A percentile compares a stretch with the other conserved stretches of the same genome.
Evolutionary conservation across 2,329 filamentous ascomycete species (phyloP).

Genomic region (Venturia nashicola): DNA sequence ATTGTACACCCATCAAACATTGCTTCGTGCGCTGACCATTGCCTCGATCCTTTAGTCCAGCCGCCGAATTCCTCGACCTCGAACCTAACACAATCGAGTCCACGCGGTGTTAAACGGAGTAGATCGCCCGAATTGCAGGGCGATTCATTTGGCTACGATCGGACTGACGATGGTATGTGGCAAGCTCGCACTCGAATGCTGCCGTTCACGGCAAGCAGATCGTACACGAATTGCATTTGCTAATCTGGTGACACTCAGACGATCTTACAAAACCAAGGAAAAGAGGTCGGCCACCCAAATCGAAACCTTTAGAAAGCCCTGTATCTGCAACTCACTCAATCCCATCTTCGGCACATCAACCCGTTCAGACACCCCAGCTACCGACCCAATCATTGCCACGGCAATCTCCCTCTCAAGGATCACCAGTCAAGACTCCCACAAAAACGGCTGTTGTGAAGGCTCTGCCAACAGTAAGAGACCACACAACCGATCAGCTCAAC

Average conservation of each 20-base stretch:
- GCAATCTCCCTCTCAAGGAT: conserved; percentile 44
- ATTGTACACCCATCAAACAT: background rate
- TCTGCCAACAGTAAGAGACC: conserved; percentile 86
- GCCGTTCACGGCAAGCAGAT: background rate
- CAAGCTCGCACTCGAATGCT: background rate
- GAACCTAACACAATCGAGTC: conserved; percentile 20
- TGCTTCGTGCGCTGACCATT: conserved; percentile 4
- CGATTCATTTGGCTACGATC: conserved; percentile 21
- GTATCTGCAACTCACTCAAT: conserved; percentile 39
- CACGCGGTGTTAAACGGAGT: conserved; percentile 28
- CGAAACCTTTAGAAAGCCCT: conserved; percentile 46
- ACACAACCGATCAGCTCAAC: conserved; percentile 91
- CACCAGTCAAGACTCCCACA: conserved; percentile 69
- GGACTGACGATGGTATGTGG: conserved; percentile 20
- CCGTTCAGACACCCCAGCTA: conserved; percentile 42
- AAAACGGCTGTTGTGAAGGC: conserved; percentile 79
- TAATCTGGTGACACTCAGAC: conserved; percentile 9
- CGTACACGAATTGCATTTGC: background rate
- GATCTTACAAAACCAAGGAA: conserved; percentile 24
- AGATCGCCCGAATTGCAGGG: conserved; percentile 24
- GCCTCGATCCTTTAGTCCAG: background rate
- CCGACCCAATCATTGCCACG: conserved; percentile 37
- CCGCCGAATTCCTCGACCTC: conserved; percentile 13
- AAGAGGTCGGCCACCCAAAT: conserved; percentile 49
- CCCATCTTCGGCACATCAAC: conserved; percentile 37